A percentile compares a stretch with the other conserved stretches of the same genome.
phyloP scores from a whole-genome alignment of 2,329 filamentous ascomycete species.

The Phoma sp. region DNA sequence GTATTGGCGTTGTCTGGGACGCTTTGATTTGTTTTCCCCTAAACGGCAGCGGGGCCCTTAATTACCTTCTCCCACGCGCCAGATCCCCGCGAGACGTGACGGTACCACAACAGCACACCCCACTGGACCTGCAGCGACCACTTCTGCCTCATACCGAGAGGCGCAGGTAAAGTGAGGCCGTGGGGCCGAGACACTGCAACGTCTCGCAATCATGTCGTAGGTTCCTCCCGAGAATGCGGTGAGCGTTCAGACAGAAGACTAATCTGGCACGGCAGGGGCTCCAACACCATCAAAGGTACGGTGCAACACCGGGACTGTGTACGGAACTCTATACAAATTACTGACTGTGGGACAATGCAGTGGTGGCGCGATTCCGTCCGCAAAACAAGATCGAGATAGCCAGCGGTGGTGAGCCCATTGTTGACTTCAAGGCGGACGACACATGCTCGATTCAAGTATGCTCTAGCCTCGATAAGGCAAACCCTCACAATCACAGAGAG shows the following conservation, averaged over 20 bases:
- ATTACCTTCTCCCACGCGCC: constrained; percentile 40
- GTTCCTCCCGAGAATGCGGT: constrained; percentile 28
- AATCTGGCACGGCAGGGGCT: constrained; percentile 46
- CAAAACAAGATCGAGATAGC: constrained; percentile 94
- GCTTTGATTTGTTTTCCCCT: constrained; percentile 38
- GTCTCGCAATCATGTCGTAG: constrained; percentile 48
- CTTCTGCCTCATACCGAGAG: constrained; percentile 16
- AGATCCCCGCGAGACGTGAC: constrained; percentile 32
- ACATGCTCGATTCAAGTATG: constrained; percentile 85
- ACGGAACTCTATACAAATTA: constrained; percentile 5
- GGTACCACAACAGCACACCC: constrained; percentile 41
- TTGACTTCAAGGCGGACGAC: constrained; percentile 85
- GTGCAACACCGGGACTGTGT: not conserved
- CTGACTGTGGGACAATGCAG: constrained; percentile 55
- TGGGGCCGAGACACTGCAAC: constrained; percentile 42
- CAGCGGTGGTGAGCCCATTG: constrained; percentile 89
- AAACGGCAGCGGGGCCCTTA: constrained; percentile 40
- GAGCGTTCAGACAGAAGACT: constrained; percentile 49
- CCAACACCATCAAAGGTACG: constrained; percentile 56
- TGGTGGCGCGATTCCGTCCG: constrained; percentile 96
- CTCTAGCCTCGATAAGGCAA: not conserved
- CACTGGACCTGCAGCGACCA: constrained; percentile 31
- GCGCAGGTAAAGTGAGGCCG: constrained; percentile 39
- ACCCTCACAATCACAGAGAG: not conserved
- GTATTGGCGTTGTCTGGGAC: constrained; percentile 13